Base-by-base conservation (phyloP, 306 rosid species). In the Calophaca sinica region DNA sequence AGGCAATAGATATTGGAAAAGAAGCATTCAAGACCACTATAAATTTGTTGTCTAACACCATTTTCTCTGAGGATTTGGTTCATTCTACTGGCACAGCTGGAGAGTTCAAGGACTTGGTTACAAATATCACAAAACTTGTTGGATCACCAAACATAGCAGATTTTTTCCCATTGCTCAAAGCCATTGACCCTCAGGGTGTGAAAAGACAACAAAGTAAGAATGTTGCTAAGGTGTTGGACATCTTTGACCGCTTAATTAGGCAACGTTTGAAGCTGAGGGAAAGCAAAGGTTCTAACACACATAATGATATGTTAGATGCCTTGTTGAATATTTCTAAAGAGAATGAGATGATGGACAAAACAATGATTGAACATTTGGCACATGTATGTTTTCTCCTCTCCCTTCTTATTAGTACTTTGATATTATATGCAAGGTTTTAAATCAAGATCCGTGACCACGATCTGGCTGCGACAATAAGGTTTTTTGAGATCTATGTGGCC, bases 131-230 rank as follows among this genome's bases (percentile, higher is more conserved):
- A 60, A 59, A 65, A n/a, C 80, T 69, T 15, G 83, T 57, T 3
- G 87, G 85, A 42, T 65, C 67, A 26, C 87, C 82, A 3, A 86
- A 86, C 33, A 45, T 86, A 49, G 78, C 29, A 0, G 89, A 86
- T 61, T 80, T 8, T 73, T 86, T 86, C 7, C 74, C 79, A 2
- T 2, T 79, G 13, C 75, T 86, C 28, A 77, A 29, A 67, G 11
- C 12, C 49, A 4, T 83, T 49, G 89, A 83, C 13, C 84, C 79
- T 3, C 80, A 77, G n/a, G 82, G 87, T 0, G 52, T 72, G 8
- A 78, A 76, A 13, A 33, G 50, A 15, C 67, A 58, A 1, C 62
- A 74, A 75, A 20, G 49, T n/a, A 35, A 29, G 44, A 50, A 77
- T 6, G 55, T 69, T 8, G 20, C 46, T 0, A 76, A 75, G 78